Percentiles rank a stretch among this genome's conserved stretches.
phyloP scores from a whole-genome alignment of 2,329 filamentous ascomycete species.

The Magnaporthiopsis rhizophila region DNA sequence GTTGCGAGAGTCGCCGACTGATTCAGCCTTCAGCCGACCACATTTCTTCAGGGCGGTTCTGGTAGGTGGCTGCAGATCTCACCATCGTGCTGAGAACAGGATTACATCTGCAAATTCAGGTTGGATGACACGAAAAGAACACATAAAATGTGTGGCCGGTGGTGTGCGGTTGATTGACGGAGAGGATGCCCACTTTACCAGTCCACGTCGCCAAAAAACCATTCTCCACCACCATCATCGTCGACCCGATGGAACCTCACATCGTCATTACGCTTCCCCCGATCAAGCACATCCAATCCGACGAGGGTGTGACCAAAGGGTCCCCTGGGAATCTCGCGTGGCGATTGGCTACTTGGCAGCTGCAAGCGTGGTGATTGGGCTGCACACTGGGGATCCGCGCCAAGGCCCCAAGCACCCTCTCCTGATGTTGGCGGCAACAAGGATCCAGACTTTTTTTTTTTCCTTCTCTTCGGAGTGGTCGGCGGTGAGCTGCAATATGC shows the following conservation, averaged over 20 bases:
- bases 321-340: neutral
- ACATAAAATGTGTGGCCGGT: neutral
- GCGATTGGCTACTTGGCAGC: neutral
- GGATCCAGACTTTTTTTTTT: neutral
- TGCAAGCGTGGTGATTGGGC: neutral
- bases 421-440: neutral
- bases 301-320: neutral
- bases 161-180: too few relatives aligned
- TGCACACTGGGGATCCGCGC: too few relatives aligned
- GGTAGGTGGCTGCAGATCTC: neutral
- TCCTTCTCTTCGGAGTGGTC: neutral
- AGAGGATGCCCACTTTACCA: neutral
- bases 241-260: neutral
- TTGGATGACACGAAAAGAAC: neutral
- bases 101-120: neutral
- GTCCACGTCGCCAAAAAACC: neutral
- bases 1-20: neutral
- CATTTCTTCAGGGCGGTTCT: too few relatives aligned
- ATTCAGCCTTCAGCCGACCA: neutral
- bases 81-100: neutral
- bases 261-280: neutral
- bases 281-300: neutral
- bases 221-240: neutral
- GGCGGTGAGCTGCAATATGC: neutral
- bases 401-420: neutral